These are phyloP conservation scores for Lecanicillium sp. DNA, from an alignment of 2,329 filamentous ascomycete genomes.

Conservation along the genomic window DNA sequence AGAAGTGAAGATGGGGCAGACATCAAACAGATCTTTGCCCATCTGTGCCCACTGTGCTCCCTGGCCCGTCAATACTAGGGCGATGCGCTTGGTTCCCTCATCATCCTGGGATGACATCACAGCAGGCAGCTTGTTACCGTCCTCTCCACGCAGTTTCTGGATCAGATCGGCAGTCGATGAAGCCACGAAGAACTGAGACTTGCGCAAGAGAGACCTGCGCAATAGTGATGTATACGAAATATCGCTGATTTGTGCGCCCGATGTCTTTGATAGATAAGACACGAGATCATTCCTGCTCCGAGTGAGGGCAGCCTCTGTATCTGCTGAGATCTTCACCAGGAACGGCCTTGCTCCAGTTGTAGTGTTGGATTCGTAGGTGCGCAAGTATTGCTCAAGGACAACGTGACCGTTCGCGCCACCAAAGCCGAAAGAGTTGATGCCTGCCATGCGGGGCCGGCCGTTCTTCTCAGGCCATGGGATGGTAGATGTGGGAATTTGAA, in stretches of 20 bases:
- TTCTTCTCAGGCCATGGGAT: background rate
- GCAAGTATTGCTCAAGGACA: constrained; percentile 1
- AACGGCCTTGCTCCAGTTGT: background rate
- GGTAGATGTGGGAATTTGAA: constrained; percentile 13
- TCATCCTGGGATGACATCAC: no score
- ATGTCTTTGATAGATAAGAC: no score
- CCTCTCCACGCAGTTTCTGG: no score
- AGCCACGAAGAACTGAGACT: background rate
- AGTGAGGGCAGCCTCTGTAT: background rate
- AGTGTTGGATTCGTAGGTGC: background rate
- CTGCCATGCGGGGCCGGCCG: constrained; percentile 14
- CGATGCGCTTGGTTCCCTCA: constrained; percentile 3
- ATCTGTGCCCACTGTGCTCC: constrained; percentile 26
- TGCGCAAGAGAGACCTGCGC: no score
- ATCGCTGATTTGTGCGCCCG: no score
- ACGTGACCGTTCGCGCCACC: constrained; percentile 36
- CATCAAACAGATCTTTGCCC: constrained; percentile 21
- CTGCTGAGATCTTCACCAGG: background rate
- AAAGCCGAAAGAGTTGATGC: constrained; percentile 38
- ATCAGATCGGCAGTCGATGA: no score
- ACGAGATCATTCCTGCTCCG: no score
- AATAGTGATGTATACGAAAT: no score
- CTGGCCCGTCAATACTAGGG: constrained; percentile 26
- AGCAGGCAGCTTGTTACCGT: no score
- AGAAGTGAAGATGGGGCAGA: background rate